These are phyloP conservation scores for Iodosphaeria phyllophila DNA, from an alignment of 2,329 filamentous ascomycete species.

Conservation along the genomic window DNA sequence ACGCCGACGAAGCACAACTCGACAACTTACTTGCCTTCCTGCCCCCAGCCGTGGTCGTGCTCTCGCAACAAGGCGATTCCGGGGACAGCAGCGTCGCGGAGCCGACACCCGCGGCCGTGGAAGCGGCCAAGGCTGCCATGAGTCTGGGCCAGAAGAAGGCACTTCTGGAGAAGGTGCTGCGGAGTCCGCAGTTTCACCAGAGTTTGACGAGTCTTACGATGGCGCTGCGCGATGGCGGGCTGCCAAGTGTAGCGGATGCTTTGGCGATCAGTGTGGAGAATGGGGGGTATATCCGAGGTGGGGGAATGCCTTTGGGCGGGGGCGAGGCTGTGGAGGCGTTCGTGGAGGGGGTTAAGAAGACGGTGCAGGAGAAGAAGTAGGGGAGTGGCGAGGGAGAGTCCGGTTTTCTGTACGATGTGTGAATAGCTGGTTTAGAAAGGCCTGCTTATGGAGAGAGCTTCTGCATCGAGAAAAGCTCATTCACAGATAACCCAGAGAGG, in stretches of 20 bases:
- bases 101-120: conserved; percentile 46
- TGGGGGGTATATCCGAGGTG: conserved; percentile 61
- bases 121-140: conserved; percentile 57
- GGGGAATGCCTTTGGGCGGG: conserved; percentile 70
- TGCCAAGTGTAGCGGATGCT: conserved; percentile 79
- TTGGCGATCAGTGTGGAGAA: conserved; percentile 65
- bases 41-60: conserved; percentile 58
- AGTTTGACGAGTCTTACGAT: conserved; percentile 70
- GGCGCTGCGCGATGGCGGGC: conserved; percentile 73
- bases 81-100: conserved; percentile 42
- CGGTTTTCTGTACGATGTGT: no score
- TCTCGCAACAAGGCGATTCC: conserved; percentile 49
- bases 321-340: conserved; percentile 83
- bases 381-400: no score
- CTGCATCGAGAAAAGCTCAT: no score
- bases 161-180: conserved; percentile 63
- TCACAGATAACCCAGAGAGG: no score
- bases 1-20: conserved; percentile 43
- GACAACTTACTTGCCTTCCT: conserved; percentile 62
- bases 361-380: conserved; percentile 39
- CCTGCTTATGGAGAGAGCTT: no score
- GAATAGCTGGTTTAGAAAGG: no score
- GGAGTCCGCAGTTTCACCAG: conserved; percentile 81
- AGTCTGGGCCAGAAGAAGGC: conserved; percentile 59
- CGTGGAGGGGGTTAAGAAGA: conserved; percentile 70